Percentiles rank a stretch among this genome's conserved stretches.
Conservation (phyloP, 148 eudicot genomes). For the Rhododendron ovatum region DNA sequence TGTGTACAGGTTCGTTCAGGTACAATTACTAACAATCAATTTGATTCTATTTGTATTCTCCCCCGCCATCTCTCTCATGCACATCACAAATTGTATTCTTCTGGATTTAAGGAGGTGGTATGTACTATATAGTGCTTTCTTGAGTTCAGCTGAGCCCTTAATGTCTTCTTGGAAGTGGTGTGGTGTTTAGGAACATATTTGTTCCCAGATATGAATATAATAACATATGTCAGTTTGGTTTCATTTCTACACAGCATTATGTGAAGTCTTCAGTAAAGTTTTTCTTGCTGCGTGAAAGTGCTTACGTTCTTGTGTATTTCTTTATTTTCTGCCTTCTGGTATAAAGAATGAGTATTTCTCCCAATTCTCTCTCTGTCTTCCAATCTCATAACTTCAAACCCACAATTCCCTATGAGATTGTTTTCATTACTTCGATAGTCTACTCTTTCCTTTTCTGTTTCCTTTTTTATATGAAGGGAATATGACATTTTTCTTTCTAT, state of each 20-base stretch:
- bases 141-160: not conserved
- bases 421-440: not conserved
- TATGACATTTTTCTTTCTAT: not conserved
- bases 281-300: not conserved
- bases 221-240: not conserved
- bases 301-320: not conserved
- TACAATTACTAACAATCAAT: conserved; percentile 12
- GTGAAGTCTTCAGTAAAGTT: not conserved
- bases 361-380: not conserved
- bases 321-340: not conserved
- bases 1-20: conserved; percentile 78
- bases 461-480: not conserved
- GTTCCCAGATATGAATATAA: not conserved
- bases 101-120: not conserved
- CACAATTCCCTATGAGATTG: not conserved
- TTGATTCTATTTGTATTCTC: not conserved
- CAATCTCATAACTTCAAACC: not conserved
- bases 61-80: not conserved
- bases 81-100: not conserved
- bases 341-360: not conserved
- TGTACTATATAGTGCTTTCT: not conserved
- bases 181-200: not conserved
- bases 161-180: not conserved
- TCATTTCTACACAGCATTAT: not conserved
- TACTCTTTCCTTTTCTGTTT: not conserved